phyloP scores from a whole-genome alignment of 768 basidiomycete species.

The Lentinula guzmanii region DNA sequence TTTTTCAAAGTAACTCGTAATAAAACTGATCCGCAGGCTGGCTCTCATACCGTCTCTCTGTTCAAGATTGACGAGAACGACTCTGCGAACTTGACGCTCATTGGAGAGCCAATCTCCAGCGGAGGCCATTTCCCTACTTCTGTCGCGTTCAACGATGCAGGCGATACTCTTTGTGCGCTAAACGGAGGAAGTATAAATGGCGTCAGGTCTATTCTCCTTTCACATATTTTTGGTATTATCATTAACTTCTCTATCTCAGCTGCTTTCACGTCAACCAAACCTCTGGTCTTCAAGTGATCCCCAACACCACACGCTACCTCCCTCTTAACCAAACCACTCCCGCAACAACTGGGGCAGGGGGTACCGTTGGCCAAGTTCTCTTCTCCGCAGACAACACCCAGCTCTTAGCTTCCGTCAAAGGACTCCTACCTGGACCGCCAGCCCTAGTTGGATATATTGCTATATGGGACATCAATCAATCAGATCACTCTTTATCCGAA shows the following conservation, averaged over 20 bases:
- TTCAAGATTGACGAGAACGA: conserved; percentile 26
- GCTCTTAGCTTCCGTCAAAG: conserved; percentile 43
- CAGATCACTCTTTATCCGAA: conserved; percentile 34
- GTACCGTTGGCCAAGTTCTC: conserved; percentile 33
- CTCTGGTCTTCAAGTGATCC: conserved; percentile 28
- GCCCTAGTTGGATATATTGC: conserved; percentile 41
- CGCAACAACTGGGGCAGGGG: conserved; percentile 39
- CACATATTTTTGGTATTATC: too few species aligned
- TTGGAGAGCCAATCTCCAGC: conserved; percentile 26
- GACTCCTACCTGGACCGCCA: conserved; percentile 26
- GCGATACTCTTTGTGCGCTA: conserved; percentile 24
- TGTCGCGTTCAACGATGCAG: conserved; percentile 24
- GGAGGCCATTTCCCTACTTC: conserved; percentile 34
- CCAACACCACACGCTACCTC: conserved; percentile 33
- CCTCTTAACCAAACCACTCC: conserved; percentile 45
- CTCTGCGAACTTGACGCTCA: conserved; percentile 20
- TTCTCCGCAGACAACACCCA: conserved; percentile 38
- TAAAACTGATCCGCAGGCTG: conserved; percentile 18
- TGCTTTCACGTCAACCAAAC: conserved; percentile 35
- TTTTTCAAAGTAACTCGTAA: neutral
- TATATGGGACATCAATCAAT: conserved; percentile 33
- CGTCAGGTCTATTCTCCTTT: conserved; percentile 20
- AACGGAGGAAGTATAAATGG: conserved; percentile 29
- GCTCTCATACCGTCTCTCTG: conserved; percentile 30
- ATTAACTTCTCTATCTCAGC: conserved; percentile 16